Conservation (phyloP, 1,284 basidiomycete genomes). For the Cerrena zonata region DNA sequence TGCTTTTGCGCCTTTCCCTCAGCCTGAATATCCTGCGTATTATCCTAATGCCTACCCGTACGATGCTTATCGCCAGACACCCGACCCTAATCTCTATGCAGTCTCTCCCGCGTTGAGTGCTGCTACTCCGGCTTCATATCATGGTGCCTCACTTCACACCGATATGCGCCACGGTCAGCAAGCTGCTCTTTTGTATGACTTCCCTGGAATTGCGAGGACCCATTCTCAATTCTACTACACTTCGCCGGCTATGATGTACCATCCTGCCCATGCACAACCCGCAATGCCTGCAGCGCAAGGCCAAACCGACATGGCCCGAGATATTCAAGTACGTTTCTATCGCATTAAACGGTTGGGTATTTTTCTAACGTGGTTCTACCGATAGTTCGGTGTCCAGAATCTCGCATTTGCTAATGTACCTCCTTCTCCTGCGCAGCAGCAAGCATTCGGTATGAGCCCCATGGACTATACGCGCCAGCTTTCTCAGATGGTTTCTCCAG, state of each 20-base stretch:
- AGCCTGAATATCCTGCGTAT: conserved; percentile 52
- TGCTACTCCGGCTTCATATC: conserved; percentile 42
- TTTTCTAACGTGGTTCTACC: too few relatives aligned
- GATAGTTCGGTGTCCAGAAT: background rate
- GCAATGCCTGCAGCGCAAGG: conserved; percentile 44
- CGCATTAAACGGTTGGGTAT: too few relatives aligned
- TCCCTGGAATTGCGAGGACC: conserved; percentile 40
- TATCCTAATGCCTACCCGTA: conserved; percentile 49
- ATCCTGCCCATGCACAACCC: conserved; percentile 42
- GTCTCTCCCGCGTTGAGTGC: conserved; percentile 36
- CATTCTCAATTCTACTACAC: conserved; percentile 60
- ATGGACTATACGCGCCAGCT: conserved; percentile 47
- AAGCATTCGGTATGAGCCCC: conserved; percentile 8
- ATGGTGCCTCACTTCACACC: conserved; percentile 34
- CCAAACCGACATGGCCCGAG: conserved; percentile 48
- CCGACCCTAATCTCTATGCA: conserved; percentile 50
- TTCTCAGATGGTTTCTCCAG: conserved; percentile 40
- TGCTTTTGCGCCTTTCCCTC: conserved; percentile 47
- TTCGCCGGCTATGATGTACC: conserved; percentile 55
- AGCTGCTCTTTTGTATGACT: conserved; percentile 57
- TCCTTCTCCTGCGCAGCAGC: background rate
- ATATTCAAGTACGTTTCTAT: conserved; percentile 47
- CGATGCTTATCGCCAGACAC: conserved; percentile 46
- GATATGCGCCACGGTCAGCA: conserved; percentile 44
- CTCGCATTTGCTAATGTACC: background rate